These are phyloP conservation scores for Leccinum subrobustum DNA, from an alignment of 1,284 basidiomycete species.

Conservation along the genomic window DNA sequence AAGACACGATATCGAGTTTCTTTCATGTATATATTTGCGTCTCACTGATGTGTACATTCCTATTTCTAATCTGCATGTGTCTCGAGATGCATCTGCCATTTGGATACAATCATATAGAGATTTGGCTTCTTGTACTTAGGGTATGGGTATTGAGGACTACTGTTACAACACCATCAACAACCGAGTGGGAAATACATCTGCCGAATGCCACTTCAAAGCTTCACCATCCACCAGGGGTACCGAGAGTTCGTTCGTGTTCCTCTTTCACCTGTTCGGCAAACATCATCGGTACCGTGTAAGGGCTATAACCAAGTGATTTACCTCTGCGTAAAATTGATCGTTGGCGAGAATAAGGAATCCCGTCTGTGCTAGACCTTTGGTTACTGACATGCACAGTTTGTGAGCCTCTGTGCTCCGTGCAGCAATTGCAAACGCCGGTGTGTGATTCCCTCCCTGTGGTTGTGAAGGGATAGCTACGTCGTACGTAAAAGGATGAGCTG, in stretches of 20 bases:
- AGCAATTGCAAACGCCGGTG: conserved; percentile 58
- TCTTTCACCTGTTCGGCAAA: conserved; percentile 32
- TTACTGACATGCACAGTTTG: conserved; percentile 51
- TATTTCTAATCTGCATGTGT: conserved; percentile 23
- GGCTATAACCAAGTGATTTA: conserved; percentile 20
- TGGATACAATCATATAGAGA: conserved; percentile 16
- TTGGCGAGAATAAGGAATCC: conserved; percentile 60
- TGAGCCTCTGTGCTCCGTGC: conserved; percentile 64
- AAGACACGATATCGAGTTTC: conserved; percentile 9
- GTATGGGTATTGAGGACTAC: conserved; percentile 13
- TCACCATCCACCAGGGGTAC: neutral
- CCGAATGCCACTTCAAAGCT: conserved; percentile 8
- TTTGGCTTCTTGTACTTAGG: conserved; percentile 1
- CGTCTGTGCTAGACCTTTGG: conserved; percentile 60
- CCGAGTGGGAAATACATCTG: neutral
- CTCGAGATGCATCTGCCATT: conserved; percentile 9
- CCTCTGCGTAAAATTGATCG: conserved; percentile 55
- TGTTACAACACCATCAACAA: conserved; percentile 18
- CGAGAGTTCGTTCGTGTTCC: conserved; percentile 27
- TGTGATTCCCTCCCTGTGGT: conserved; percentile 65
- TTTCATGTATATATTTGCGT: conserved; percentile 17
- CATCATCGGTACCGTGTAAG: neutral
- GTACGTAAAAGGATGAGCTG: conserved; percentile 10
- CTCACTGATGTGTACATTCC: conserved; percentile 12
- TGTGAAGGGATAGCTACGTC: conserved; percentile 62